Percentiles rank a stretch among this genome's conserved stretches.
Conservation (phyloP, 371 early-diverging fungal species). For the Lichtheimia ramosa region DNA sequence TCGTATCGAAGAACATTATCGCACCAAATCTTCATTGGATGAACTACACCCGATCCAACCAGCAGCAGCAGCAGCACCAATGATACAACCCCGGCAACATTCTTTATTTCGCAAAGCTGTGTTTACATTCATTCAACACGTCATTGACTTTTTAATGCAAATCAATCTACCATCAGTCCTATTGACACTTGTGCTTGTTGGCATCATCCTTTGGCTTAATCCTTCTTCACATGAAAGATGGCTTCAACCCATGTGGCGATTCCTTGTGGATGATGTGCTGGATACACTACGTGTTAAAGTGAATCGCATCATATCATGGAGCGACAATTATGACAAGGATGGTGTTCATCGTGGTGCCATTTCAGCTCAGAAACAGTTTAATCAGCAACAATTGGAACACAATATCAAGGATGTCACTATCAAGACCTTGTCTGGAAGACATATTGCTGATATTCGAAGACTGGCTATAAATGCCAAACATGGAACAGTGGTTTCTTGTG, state of each 20-base stretch:
- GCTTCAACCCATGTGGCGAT: slow-evolving; percentile 25
- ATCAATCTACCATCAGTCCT: slow-evolving; percentile 34
- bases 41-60: background rate
- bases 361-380: slow-evolving; percentile 30
- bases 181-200: slow-evolving; percentile 22
- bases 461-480: slow-evolving; percentile 21
- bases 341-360: slow-evolving; percentile 42
- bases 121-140: background rate
- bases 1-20: slow-evolving; percentile 17
- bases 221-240: slow-evolving; percentile 26
- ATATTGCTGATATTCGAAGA: slow-evolving; percentile 27
- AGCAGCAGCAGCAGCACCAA: background rate
- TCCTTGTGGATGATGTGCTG: slow-evolving; percentile 10
- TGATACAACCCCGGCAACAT: background rate
- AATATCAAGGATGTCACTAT: slow-evolving; percentile 23
- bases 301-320: slow-evolving; percentile 1
- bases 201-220: slow-evolving; percentile 33
- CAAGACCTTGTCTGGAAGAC: slow-evolving; percentile 33
- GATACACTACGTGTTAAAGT: background rate
- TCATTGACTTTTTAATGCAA: slow-evolving; percentile 3
- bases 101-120: slow-evolving; percentile 13
- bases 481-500: slow-evolving; percentile 24
- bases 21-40: background rate
- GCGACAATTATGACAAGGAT: slow-evolving; percentile 29
- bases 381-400: slow-evolving; percentile 20